These are phyloP conservation scores for Fonsecaea pedrosoi DNA, from an alignment of 2,329 filamentous ascomycete species.

Conservation along the genomic window DNA sequence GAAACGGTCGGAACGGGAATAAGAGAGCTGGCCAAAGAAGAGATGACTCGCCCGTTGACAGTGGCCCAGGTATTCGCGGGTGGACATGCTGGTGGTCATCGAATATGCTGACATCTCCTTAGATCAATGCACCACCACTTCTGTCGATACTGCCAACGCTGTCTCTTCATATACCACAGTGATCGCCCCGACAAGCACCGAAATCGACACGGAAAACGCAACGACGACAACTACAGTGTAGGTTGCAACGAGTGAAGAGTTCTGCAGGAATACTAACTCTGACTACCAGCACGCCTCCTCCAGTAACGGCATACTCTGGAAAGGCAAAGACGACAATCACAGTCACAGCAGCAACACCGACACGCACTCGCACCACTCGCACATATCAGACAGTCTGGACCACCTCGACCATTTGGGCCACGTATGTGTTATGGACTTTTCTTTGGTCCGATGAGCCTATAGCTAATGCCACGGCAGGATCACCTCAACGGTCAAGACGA, in stretches of 20 bases:
- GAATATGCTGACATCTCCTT: not conserved
- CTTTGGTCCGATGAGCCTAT: not conserved
- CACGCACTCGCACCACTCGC: constrained; percentile 28
- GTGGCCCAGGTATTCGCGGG: constrained; percentile 25
- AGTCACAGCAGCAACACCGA: constrained; percentile 34
- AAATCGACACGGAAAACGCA: constrained; percentile 27
- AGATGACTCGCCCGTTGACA: constrained; percentile 20
- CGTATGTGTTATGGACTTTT: constrained; percentile 21
- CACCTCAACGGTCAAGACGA: constrained; percentile 31
- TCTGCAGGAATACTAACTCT: not conserved
- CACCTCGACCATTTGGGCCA: constrained; percentile 34
- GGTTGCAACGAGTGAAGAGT: constrained; percentile 1
- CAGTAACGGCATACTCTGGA: constrained; percentile 35
- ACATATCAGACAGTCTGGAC: constrained; percentile 29
- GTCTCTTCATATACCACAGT: constrained; percentile 31
- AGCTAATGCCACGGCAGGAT: constrained; percentile 27
- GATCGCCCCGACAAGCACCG: constrained; percentile 35
- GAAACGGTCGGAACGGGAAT: not conserved
- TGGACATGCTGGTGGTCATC: not conserved
- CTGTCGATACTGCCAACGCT: constrained; percentile 26
- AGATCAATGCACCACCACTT: constrained; percentile 36
- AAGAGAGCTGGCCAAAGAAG: not conserved
- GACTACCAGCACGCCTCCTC: constrained; percentile 28
- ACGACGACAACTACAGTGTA: constrained; percentile 34
- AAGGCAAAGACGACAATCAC: constrained; percentile 31